Base-by-base conservation (phyloP, 2,329 filamentous ascomycete genomes). In the Diplodia scrobiculata region DNA sequence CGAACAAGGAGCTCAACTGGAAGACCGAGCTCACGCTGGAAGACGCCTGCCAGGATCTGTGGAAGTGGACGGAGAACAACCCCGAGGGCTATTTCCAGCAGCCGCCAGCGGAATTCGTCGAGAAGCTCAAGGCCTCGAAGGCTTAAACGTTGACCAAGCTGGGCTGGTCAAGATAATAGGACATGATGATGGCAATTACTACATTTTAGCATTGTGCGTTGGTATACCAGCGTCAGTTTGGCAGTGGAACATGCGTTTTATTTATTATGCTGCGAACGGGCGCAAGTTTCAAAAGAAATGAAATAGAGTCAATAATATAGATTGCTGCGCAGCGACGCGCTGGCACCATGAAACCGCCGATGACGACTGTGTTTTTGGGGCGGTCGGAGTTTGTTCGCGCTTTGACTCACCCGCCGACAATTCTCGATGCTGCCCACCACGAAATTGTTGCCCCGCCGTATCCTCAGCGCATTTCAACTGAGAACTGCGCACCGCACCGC, bases 41-140 rank as follows among this genome's bases (percentile, higher is more conserved):
- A 81, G 88, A 97, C 78, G 93, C 94, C 29, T 99, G 95, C 78
- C 87, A 89, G 72, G 92, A 99, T 79, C 84, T 99, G 70, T 99
- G 95, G 95, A 89, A 88, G 75, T 99, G 95, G 95, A 96, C 96
- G 17, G 85, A 90, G 81, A 98, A 97, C 81, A 98, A 98, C 82
- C 95, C 95, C 27, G 88, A 93, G 80, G 95, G 95, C 25, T 98
- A 98, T 82, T 86, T 91, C 71, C 93, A 98, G 81, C 84, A 92
- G 70, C 92, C 94, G n/a, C 94, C 95, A 0, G 84, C 90, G 70
- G 87, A 90, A 79, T 84, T 98, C 73, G 75, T 97, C 60, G 89
- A 89, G 68, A 77, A 77, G 62, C 69, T 82, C 67, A 66, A 66
- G 58, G 64, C 64, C 13, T 59, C 52, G 32, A 66, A 60, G 54